phyloP scores from a whole-genome alignment of 495 filamentous ascomycete genomes.

The Friedmanniomyces endolithicus region DNA sequence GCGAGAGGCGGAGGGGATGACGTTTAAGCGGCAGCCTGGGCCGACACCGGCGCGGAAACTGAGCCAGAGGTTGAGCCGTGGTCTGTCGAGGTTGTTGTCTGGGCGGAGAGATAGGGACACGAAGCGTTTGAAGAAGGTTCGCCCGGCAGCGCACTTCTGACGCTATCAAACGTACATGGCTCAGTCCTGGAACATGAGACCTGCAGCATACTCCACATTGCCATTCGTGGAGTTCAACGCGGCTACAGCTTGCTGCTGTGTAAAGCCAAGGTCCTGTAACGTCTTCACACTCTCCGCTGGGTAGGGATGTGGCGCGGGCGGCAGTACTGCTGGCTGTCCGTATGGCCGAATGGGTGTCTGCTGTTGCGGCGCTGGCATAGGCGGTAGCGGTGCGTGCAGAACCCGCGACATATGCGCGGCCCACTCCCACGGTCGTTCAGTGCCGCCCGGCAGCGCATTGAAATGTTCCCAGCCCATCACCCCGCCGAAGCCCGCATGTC shows the following conservation, averaged over 20 bases:
- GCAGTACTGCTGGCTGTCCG: conserved; percentile 3
- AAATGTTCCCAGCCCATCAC: conserved; percentile 39
- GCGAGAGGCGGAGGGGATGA: neutral
- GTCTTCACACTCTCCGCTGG: conserved; percentile 53
- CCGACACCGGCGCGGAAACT: neutral
- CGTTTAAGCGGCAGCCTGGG: neutral
- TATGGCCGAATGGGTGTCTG: conserved; percentile 13
- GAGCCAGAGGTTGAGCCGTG: neutral
- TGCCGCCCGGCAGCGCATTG: conserved; percentile 26
- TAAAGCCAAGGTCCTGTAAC: conserved; percentile 68
- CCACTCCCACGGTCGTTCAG: conserved; percentile 27
- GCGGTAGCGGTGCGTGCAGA: neutral
- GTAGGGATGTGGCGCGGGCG: conserved; percentile 31
- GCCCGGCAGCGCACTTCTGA: neutral
- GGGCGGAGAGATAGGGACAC: neutral
- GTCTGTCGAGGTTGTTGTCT: neutral
- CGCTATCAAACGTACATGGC: neutral
- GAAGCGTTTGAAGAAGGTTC: neutral
- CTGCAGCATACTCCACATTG: conserved; percentile 75
- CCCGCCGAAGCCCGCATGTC: conserved; percentile 32
- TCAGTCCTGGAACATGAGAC: conserved; percentile 54
- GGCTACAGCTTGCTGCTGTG: conserved; percentile 59
- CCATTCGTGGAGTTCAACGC: conserved; percentile 74
- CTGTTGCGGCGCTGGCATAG: conserved; percentile 2
- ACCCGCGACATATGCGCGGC: conserved; percentile 17